Base-by-base conservation (phyloP, 176 grass and related monocot genomes). In the Secale cereale region DNA sequence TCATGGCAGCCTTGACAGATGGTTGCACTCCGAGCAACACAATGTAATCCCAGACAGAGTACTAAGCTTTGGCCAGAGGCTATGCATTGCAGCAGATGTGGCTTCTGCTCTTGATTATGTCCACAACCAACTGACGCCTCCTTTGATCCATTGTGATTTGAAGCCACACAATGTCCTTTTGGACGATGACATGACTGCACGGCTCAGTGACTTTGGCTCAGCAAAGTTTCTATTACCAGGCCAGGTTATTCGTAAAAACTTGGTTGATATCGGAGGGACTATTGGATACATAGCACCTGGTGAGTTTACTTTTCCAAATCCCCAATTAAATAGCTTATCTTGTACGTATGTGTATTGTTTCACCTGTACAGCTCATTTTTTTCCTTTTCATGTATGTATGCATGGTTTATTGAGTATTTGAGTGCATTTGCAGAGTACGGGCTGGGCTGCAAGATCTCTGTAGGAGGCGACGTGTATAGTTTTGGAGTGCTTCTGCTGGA, bases 281-380 rank as follows among this genome's bases (percentile, higher is more conserved):
- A 87, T 87, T 61, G 86, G 86, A 48, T 83, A 87, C 19, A 78
- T 87, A 22, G 86, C 86, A 22, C 86, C 86, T 4, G 86, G 86
- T 82, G 9, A 82, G 70, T 77, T 28, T 30, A 15, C 20, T 71
- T 26, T 25, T 71, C 11, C 10, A 10, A 37, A 12, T 37, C 6
- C 11, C n/a, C 68, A 14, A 35, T 25, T 40, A 23, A 70, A 71
- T 14, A 41, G 35, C 25, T 11, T 71, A 0, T 71, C 68, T 14
- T 71, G 36, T 41, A 71, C 2, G 0, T 71, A 41, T 15, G 4
- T 71, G 22, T 70, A 23, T 3, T 64, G 7, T 64, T 64, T 29
- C 26, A 11, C 9, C 0, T 64, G 9, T 29, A 61, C 59, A 61
- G 2, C 8, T 4, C 27, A 30, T 65, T 29, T 65, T 9, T 4